Percentiles rank a stretch among this genome's conserved stretches.
phyloP scores from a whole-genome alignment of 148 eudicot genomes.

The Rhododendron ovatum region DNA sequence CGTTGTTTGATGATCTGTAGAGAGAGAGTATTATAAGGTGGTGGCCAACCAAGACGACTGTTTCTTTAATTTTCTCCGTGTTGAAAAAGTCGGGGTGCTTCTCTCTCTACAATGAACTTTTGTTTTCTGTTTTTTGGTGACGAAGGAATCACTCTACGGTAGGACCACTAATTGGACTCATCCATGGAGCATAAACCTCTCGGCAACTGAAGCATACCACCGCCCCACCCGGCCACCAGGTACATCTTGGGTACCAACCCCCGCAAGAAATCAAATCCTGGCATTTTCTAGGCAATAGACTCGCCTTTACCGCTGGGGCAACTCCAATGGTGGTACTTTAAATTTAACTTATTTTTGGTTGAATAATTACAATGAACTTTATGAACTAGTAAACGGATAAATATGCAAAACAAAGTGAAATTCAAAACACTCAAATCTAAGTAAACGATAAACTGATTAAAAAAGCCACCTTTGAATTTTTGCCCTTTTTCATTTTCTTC shows the following conservation, averaged over 20 bases:
- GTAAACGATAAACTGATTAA: background rate
- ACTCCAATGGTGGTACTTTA: no score
- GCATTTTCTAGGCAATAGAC: background rate
- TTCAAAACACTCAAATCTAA: background rate
- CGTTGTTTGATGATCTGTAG: no score
- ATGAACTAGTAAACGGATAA: background rate
- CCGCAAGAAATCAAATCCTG: background rate
- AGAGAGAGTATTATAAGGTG: background rate
- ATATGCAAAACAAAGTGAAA: background rate
- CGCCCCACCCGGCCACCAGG: background rate
- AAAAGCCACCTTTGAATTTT: conserved; percentile 5
- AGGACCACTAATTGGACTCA: background rate
- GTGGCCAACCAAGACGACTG: conserved; percentile 8
- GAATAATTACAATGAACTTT: no score
- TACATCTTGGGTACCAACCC: no score
- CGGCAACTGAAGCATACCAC: background rate
- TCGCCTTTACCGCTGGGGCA: background rate
- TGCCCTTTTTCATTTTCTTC: background rate
- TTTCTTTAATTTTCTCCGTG: background rate
- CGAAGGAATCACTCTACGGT: background rate
- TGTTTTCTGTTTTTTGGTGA: background rate
- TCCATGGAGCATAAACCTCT: background rate
- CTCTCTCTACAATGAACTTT: background rate
- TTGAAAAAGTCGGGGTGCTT: background rate
- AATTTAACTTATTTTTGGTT: no score